These are phyloP conservation scores for Cryphonectria carpinicola DNA, from an alignment of 2,329 filamentous ascomycete genomes.

Conservation along the genomic window DNA sequence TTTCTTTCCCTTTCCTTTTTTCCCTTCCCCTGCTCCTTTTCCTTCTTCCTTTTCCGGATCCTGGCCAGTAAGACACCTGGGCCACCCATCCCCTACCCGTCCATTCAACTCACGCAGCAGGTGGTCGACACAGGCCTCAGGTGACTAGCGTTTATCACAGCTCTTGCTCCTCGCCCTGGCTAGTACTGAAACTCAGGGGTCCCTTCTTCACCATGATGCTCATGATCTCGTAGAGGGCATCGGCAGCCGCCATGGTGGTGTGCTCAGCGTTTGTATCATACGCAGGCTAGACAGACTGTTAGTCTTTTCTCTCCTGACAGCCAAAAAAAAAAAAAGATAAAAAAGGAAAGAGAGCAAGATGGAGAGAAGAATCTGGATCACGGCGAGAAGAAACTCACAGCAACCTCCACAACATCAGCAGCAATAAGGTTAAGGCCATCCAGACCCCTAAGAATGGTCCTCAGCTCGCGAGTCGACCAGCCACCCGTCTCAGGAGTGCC, in stretches of 20 bases:
- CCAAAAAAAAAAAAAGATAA: neutral
- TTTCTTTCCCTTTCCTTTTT: no score
- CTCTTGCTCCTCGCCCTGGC: conserved; percentile 1
- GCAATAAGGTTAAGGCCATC: conserved; percentile 71
- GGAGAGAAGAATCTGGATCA: neutral
- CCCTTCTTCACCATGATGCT: conserved; percentile 82
- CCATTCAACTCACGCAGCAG: neutral
- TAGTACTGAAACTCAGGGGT: conserved; percentile 42
- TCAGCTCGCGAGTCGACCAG: conserved; percentile 73
- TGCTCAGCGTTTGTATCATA: conserved; percentile 75
- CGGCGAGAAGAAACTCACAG: conserved; percentile 42
- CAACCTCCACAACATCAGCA: conserved; percentile 75
- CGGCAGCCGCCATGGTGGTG: conserved; percentile 73
- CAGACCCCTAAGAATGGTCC: conserved; percentile 71
- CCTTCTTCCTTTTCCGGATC: neutral
- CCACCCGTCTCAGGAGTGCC: conserved; percentile 78
- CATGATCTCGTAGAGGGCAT: conserved; percentile 78
- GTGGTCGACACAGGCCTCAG: neutral
- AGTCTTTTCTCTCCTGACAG: neutral
- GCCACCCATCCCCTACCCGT: neutral
- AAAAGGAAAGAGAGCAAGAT: neutral
- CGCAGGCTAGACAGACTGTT: conserved; percentile 49
- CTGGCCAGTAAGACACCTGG: neutral
- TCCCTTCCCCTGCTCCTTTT: no score
- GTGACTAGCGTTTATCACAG: neutral